These are phyloP conservation scores for Mortierella sp. DNA, from an alignment of 371 early-diverging fungal genomes.

Conservation along the genomic window DNA sequence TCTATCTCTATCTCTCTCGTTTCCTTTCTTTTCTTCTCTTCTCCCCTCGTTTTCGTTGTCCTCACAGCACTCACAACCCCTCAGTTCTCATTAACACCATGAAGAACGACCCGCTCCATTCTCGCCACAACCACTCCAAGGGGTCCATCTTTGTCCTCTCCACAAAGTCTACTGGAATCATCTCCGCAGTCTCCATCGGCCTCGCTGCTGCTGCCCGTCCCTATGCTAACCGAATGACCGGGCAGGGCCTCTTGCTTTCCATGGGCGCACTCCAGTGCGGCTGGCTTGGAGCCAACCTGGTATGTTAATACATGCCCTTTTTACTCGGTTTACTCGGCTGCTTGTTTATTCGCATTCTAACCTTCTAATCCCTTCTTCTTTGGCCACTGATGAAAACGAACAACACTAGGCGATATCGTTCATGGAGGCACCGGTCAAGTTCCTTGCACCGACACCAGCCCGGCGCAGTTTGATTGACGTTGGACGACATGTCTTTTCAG, in stretches of 20 bases:
- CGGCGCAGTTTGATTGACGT: constrained; percentile 49
- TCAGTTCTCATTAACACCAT: constrained; percentile 16
- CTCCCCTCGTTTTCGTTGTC: background rate
- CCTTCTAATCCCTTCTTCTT: background rate
- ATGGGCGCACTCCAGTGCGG: constrained; percentile 47
- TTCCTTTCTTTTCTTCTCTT: background rate
- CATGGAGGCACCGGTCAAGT: constrained; percentile 57
- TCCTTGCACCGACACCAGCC: constrained; percentile 44
- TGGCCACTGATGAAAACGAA: background rate
- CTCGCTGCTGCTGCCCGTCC: constrained; percentile 44
- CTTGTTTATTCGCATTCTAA: background rate
- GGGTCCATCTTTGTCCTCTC: constrained; percentile 53
- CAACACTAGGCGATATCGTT: constrained; percentile 50
- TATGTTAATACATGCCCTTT: constrained; percentile 8
- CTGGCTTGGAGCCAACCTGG: constrained; percentile 53
- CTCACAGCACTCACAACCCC: background rate
- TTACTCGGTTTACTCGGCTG: too few species aligned
- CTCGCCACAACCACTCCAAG: constrained; percentile 35
- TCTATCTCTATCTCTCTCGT: too few species aligned
- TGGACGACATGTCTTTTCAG: constrained; percentile 58
- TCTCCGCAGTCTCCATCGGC: constrained; percentile 50
- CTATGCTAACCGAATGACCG: constrained; percentile 17
- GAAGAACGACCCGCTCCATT: constrained; percentile 29
- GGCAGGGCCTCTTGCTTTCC: constrained; percentile 36
- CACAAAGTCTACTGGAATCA: constrained; percentile 37